Percentiles rank a stretch among this genome's conserved stretches.
phyloP scores from a whole-genome alignment of 306 rosid species.

The Cicer chorassanicum region DNA sequence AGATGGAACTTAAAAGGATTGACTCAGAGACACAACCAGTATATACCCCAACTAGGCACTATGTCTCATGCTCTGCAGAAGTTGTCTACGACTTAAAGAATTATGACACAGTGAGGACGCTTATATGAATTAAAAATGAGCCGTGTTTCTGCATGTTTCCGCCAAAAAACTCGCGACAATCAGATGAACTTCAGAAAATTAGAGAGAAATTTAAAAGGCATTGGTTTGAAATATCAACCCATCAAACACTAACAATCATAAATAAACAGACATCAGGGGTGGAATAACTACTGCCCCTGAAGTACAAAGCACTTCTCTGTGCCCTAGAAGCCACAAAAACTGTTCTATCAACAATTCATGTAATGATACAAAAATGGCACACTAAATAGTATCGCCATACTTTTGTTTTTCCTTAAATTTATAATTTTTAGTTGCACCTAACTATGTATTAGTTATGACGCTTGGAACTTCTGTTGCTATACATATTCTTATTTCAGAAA shows the following conservation, averaged over 20 bases:
- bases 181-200: conserved; percentile 11
- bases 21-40: neutral
- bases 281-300: conserved; percentile 1
- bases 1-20: neutral
- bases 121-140: neutral
- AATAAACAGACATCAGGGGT: neutral
- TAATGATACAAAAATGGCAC: conserved; percentile 50
- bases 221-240: conserved; percentile 11
- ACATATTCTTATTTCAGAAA: conserved; percentile 42
- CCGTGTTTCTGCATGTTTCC: neutral
- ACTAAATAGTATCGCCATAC: conserved; percentile 43
- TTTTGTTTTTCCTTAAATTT: conserved; percentile 24
- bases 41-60: neutral
- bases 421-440: conserved; percentile 40
- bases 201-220: neutral
- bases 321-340: conserved; percentile 38
- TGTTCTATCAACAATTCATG: conserved; percentile 46
- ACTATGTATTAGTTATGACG: conserved; percentile 40
- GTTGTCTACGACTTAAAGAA: neutral
- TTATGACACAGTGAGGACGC: neutral
- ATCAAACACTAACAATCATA: conserved; percentile 15
- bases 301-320: conserved; percentile 10
- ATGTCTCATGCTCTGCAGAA: neutral
- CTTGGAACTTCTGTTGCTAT: conserved; percentile 45
- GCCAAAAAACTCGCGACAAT: neutral